Evolutionary conservation across 257 asterid species (phyloP), one percentile per base, ranked within the genome.

Genomic region (Salvia hispanica): DNA sequence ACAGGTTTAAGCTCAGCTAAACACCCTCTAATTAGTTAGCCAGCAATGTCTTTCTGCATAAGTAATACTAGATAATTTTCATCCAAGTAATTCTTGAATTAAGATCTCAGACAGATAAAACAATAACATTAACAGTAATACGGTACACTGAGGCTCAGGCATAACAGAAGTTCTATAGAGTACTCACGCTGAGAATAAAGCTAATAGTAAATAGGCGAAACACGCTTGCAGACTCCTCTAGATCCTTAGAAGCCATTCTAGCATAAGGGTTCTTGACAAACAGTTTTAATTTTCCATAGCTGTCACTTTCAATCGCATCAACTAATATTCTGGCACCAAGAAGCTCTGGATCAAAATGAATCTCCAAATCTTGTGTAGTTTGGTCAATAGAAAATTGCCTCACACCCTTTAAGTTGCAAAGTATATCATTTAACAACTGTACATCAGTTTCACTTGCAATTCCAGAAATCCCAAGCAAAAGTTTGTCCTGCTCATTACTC

Each of bases 331-430:
- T 84, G 37, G 96, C 72, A 72, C 90, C 85, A 71, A 89, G 83
- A 74, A 92, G 82, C 88, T 92, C 91, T 9, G 98, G 95, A 80
- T 92, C 97, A 76, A 80, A 90, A 70, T 82, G 82, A 78, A 92
- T 81, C 73, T 79, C 97, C 66, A 92, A 70, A 64, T 90, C 90
- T 66, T 80, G 72, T 54, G 82, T 79, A 46, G 66, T 65, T 43
- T 65, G 76, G 74, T 92, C 84, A 69, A 81, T 81, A 54, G 37
- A 60, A 77, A 84, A 92, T 66, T 79, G 88, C 64, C 85, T 81
- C 65, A 92, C 95, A 37, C 98, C 98, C 64, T 80, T 88, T 62
- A 86, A 75, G 74, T 66, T 79, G 76, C 82, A 70, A 70, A 92
- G 88, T 43, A 77, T 78, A 45, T 77, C 84, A 70, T 88, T 91